A percentile compares a stretch with the other conserved stretches of the same genome.
phyloP scores from a whole-genome alignment of 2,329 filamentous ascomycete genomes.

The Alternaria consortialis region DNA sequence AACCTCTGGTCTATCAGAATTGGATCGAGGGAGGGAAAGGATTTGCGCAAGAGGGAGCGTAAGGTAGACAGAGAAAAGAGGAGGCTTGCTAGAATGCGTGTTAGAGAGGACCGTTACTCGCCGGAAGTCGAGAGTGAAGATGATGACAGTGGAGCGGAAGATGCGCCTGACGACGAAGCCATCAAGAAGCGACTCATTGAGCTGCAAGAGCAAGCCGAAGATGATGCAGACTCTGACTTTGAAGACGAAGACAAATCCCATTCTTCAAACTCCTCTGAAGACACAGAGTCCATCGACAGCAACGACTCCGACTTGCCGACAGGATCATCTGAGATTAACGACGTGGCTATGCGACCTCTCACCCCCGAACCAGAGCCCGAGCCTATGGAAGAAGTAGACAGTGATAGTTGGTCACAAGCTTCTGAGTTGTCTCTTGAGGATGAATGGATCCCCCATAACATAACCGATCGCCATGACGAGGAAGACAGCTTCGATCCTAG shows the following conservation, averaged over 20 bases:
- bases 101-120: background rate
- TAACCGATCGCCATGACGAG: slow-evolving; percentile 13
- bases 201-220: slow-evolving; percentile 1
- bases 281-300: background rate
- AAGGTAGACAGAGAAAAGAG: slow-evolving; percentile 12
- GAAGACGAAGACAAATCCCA: background rate
- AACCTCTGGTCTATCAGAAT: slow-evolving; percentile 4
- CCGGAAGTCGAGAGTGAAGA: background rate
- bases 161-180: slow-evolving; percentile 1
- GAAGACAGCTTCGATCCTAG: slow-evolving; percentile 24
- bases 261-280: background rate
- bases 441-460: background rate
- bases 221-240: slow-evolving; percentile 1
- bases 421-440: slow-evolving; percentile 4
- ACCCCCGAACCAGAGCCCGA: slow-evolving; percentile 1
- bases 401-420: slow-evolving; percentile 10
- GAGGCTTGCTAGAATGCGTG: slow-evolving; percentile 12
- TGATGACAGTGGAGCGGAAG: slow-evolving; percentile 2
- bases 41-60: slow-evolving; percentile 11
- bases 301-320: background rate
- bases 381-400: background rate
- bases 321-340: slow-evolving; percentile 1
- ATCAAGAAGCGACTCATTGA: background rate
- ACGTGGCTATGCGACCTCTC: slow-evolving; percentile 7
- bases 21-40: slow-evolving; percentile 13